A percentile compares a stretch with the other conserved stretches of the same genome.
Evolutionary conservation across 2,329 filamentous ascomycete genomes (phyloP).

Genomic region (Claviceps citrina): DNA sequence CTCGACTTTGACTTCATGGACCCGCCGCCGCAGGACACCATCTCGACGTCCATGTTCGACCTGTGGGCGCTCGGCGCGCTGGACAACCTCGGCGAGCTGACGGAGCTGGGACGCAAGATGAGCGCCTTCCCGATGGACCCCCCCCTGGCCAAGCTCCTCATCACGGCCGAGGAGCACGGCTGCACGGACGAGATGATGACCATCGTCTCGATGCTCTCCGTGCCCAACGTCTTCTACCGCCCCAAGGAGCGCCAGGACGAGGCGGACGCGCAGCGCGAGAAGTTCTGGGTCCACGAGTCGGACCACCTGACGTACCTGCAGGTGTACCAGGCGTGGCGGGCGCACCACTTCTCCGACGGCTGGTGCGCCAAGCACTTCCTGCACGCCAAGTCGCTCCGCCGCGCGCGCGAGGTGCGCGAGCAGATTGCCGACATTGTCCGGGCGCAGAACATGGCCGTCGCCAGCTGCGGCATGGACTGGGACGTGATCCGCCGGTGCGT

Average conservation of each 20-base stretch:
- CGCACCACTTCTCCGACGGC: conserved; percentile 73
- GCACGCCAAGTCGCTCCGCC: conserved; percentile 81
- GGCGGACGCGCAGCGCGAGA: conserved; percentile 85
- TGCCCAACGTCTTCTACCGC: conserved; percentile 91
- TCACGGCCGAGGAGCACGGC: conserved; percentile 75
- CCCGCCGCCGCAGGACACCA: conserved; percentile 91
- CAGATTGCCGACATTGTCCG: conserved; percentile 90
- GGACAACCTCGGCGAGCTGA: conserved; percentile 87
- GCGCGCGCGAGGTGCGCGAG: conserved; percentile 86
- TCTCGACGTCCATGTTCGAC: conserved; percentile 92
- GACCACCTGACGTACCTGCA: conserved; percentile 92
- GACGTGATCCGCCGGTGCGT: conserved; percentile 92
- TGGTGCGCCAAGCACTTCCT: conserved; percentile 93
- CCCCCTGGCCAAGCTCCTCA: conserved; percentile 82
- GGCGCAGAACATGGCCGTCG: conserved; percentile 76
- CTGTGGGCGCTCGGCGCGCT: conserved; percentile 90
- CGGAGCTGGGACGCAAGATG: conserved; percentile 77
- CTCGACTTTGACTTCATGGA: conserved; percentile 99
- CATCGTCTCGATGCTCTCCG: conserved; percentile 94
- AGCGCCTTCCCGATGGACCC: conserved; percentile 98
- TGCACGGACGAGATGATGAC: conserved; percentile 97
- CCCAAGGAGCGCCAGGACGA: conserved; percentile 95
- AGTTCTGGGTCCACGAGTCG: conserved; percentile 96
- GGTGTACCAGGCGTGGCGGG: conserved; percentile 89
- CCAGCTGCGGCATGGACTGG: conserved; percentile 91